Percentiles rank a stretch among this genome's conserved stretches.
Conservation (phyloP, 768 basidiomycete genomes). For the Hysterangium stoloniferum region DNA sequence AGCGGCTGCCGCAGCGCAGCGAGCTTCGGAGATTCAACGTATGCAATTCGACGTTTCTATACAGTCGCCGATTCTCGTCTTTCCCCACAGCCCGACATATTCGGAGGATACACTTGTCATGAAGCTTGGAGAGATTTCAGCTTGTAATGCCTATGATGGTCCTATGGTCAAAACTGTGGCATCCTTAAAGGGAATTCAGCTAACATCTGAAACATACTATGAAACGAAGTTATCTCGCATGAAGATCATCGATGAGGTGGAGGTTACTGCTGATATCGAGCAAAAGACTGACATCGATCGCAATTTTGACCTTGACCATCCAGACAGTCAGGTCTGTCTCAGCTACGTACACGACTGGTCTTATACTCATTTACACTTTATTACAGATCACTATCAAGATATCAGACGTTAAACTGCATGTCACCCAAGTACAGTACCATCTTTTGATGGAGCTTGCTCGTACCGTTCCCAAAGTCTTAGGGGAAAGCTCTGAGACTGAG, state of each 20-base stretch:
- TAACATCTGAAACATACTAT: conserved; percentile 60
- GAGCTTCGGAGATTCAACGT: conserved; percentile 85
- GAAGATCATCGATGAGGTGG: conserved; percentile 90
- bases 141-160: conserved; percentile 64
- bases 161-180: conserved; percentile 57
- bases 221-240: conserved; percentile 44
- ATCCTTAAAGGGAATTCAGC: conserved; percentile 73
- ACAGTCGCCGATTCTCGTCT: conserved; percentile 85
- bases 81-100: conserved; percentile 60
- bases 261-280: conserved; percentile 57
- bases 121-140: conserved; percentile 82
- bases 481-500: conserved; percentile 36
- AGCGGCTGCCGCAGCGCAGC: conserved; percentile 85
- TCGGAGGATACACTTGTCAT: conserved; percentile 68
- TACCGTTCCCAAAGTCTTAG: conserved; percentile 62
- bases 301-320: conserved; percentile 40
- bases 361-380: conserved; percentile 9
- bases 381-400: conserved; percentile 60
- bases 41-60: conserved; percentile 91
- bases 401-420: conserved; percentile 75
- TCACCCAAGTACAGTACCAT: conserved; percentile 80
- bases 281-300: conserved; percentile 55
- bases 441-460: conserved; percentile 57
- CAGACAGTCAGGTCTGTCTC: conserved; percentile 64
- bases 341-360: not conserved